Evolutionary conservation across 2,329 filamentous ascomycete species (phyloP).

Genomic region (Pyrenochaeta sp.): DNA sequence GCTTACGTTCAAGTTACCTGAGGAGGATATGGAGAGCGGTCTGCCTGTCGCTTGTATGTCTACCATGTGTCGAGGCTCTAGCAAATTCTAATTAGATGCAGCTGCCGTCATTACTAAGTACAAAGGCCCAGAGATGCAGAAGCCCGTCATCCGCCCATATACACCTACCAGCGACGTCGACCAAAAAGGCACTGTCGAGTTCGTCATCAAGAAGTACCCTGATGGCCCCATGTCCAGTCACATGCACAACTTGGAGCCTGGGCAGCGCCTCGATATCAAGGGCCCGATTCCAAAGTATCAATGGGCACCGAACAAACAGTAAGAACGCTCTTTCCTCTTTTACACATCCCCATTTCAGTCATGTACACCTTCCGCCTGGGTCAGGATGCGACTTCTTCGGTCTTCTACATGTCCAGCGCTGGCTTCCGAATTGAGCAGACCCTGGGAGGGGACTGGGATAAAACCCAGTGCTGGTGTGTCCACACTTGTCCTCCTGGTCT

Average conservation of each 20-base stretch:
- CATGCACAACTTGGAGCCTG: conserved; percentile 81
- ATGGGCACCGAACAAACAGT: conserved; percentile 91
- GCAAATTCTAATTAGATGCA: conserved; percentile 31
- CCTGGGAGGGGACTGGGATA: too few relatives aligned
- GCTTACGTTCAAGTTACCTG: conserved; percentile 85
- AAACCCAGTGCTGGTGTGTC: too few relatives aligned
- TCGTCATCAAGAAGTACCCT: conserved; percentile 92
- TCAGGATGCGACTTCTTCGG: too few relatives aligned
- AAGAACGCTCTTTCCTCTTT: too few relatives aligned
- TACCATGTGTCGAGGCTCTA: not conserved
- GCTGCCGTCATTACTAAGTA: conserved; percentile 89
- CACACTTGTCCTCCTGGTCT: too few relatives aligned
- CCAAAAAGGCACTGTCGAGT: conserved; percentile 80
- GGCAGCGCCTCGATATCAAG: conserved; percentile 89
- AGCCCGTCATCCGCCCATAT: conserved; percentile 90
- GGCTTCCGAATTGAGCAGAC: too few relatives aligned
- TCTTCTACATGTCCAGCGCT: too few relatives aligned
- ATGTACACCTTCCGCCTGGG: too few relatives aligned
- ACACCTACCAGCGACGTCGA: conserved; percentile 91
- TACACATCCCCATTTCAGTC: too few relatives aligned
- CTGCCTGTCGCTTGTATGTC: conserved; percentile 75
- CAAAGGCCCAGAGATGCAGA: conserved; percentile 82
- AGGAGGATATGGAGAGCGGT: conserved; percentile 84
- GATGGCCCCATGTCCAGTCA: conserved; percentile 91
- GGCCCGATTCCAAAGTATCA: conserved; percentile 93